Evolutionary conservation across 495 filamentous ascomycete species (phyloP), one percentile per base, ranked within the genome.

Genomic region (Lasiosphaeria miniovina): DNA sequence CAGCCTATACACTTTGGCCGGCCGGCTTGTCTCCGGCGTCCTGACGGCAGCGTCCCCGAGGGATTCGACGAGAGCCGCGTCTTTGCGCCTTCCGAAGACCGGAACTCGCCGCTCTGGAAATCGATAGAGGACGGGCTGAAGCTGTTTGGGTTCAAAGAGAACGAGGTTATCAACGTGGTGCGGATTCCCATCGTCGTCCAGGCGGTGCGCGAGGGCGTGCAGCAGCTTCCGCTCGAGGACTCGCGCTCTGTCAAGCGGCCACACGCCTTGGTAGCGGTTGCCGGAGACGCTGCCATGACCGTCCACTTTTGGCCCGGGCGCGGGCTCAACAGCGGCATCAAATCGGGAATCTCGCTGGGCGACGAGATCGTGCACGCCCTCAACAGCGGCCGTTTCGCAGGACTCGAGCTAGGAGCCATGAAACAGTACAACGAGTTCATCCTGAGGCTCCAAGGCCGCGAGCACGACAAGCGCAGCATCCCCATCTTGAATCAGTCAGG

Each of bases 121-220:
- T 70, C 71, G 11, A 73, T 75, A 55, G 67, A 70, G 45, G 72
- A 75, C 52, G 72, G 72, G 0, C 57, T 75, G 45, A 75, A 75
- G 64, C 65, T 75, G 5, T 75, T 75, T 41, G 72, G 72, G 31
- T 73, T 75, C 65, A 73, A 72, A 51, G 72, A 75, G 41, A 66
- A 58, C 9, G 72, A 75, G 53, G 72, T 75, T n/a, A 73, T 72
- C 62, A 75, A 75, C 57, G 66, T 75, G 12, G 72, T 75, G 31
- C 65, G 72, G 31, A 75, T 75, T 17, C 72, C 72, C 36, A 75
- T 75, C 36, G 72, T 75, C 1, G 72, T 75, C 8, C 72, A 75
- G 48, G 72, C 72, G 15, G 72, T 75, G 9, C 60, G 71, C 17
- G 71, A 75, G 55, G 72, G 71, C 9, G 72, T 73, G 10, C 69